Conservation (phyloP, 129 eudicot species). For the Helichrysum umbraculigerum region DNA sequence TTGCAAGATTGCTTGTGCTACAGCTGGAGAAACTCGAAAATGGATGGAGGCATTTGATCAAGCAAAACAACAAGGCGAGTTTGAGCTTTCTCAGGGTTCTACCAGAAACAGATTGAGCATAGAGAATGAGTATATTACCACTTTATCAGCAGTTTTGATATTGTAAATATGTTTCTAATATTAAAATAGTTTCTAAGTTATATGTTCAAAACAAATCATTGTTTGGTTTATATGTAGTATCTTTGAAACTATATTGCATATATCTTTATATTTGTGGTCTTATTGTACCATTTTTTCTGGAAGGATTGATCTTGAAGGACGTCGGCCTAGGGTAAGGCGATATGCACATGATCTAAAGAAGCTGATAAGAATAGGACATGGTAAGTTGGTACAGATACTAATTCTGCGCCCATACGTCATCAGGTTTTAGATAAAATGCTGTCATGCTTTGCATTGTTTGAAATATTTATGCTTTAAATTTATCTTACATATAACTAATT, state of each 20-base stretch:
- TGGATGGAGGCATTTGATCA: conserved; percentile 98
- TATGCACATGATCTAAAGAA: conserved; percentile 82
- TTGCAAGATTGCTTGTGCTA: conserved; percentile 93
- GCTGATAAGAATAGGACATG: conserved; percentile 89
- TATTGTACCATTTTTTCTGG: conserved; percentile 30
- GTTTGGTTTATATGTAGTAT: too few species aligned
- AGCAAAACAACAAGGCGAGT: conserved; percentile 88
- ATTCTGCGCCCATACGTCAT: not conserved
- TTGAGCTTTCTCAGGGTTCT: conserved; percentile 75
- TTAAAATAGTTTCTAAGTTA: not conserved
- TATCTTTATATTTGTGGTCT: conserved; percentile 15
- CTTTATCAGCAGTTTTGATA: conserved; percentile 19
- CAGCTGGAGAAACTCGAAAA: conserved; percentile 83
- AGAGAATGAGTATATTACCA: conserved; percentile 67
- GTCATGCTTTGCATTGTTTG: too few species aligned
- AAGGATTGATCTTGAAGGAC: conserved; percentile 94
- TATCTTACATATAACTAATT: not conserved
- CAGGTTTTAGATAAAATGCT: not conserved
- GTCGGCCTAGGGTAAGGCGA: conserved; percentile 76
- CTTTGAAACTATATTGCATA: conserved; percentile 18
- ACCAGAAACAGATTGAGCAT: conserved; percentile 65
- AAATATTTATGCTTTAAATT: too few species aligned
- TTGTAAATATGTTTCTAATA: not conserved
- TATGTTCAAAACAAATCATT: too few species aligned
- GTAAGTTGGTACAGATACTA: conserved; percentile 45